Evolutionary conservation across 2,329 filamentous ascomycete species (phyloP).

Genomic region (Aspergillus ochraceoroseus): DNA sequence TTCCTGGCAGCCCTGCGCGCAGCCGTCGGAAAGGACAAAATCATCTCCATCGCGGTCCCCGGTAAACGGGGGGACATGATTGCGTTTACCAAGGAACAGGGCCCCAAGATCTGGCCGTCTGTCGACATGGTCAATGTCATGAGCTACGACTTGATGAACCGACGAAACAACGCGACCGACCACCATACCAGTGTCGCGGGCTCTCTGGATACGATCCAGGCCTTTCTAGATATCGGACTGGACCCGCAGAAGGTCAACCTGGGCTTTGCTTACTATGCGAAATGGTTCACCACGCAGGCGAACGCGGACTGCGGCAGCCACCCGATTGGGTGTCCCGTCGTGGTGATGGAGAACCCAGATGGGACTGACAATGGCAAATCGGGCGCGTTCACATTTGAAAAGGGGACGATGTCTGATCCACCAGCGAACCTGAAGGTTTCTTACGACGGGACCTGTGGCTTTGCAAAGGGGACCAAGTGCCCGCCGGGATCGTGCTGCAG

Average conservation of each 20-base stretch:
- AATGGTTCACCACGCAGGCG: slow-evolving; percentile 58
- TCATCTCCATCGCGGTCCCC: slow-evolving; percentile 64
- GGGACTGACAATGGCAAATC: slow-evolving; percentile 56
- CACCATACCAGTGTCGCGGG: slow-evolving; percentile 61
- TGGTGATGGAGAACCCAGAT: slow-evolving; percentile 55
- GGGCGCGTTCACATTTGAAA: slow-evolving; percentile 49
- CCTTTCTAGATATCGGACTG: slow-evolving; percentile 57
- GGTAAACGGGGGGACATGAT: slow-evolving; percentile 62
- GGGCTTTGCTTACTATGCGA: slow-evolving; percentile 65
- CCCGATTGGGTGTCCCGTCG: slow-evolving; percentile 57
- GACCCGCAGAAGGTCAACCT: slow-evolving; percentile 56
- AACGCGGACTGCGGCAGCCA: slow-evolving; percentile 43
- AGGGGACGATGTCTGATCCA: slow-evolving; percentile 24
- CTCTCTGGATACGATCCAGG: slow-evolving; percentile 53
- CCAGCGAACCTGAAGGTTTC: slow-evolving; percentile 26
- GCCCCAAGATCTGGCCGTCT: slow-evolving; percentile 55
- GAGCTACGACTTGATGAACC: slow-evolving; percentile 68
- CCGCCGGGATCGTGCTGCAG: slow-evolving; percentile 33
- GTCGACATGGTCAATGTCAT: slow-evolving; percentile 68
- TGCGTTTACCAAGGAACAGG: slow-evolving; percentile 55
- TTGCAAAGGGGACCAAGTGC: slow-evolving; percentile 29
- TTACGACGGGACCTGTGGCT: slow-evolving; percentile 35
- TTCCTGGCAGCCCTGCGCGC: slow-evolving; percentile 56
- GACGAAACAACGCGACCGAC: slow-evolving; percentile 58
- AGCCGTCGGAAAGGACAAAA: slow-evolving; percentile 54